Base-by-base conservation (phyloP, 2,329 filamentous ascomycete species). In the Alternaria gansuensis region DNA sequence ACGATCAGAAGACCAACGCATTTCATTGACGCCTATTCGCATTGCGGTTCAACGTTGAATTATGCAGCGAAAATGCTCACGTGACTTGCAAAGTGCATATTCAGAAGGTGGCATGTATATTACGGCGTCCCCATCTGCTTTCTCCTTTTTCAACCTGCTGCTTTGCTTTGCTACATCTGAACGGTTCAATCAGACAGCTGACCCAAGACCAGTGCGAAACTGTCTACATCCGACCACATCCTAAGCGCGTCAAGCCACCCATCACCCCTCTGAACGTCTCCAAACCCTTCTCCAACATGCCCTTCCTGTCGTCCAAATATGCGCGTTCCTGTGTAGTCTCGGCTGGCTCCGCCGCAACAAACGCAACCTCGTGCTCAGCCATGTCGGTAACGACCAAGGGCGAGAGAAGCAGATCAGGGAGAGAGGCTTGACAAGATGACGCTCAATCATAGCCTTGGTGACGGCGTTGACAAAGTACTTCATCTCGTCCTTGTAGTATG, bases 401-500 rank as follows among this genome's bases (percentile, higher is more conserved):
- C 0, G 69, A 73, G 11, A 80, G 59, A 11, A 78, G 72, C 7
- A 61, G 63, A 0, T 64, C 49, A 0, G 69, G 67, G 1, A 80
- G 1, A 80, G 64, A 1, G 69, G 59, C 2, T 66, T 54, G 11
- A 81, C 62, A 2, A 80, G 59, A 58, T 76, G 66, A 11, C 78
- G 76, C 64, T 81, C 78, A 44, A 80, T 66, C 24, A 78, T 72
- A n/a, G 76, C 68, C 29, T 75, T 75, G 29, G 71, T 67, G 29
- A 80, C 64, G 17, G 59, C 67, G 34, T 67, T 63, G 59, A 77
- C 58, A 66, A 80, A 80, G 55, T 71, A 75, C 56, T 75, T 76
- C 24, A 77, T 51, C 54, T 77, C 70, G 40, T 76, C 74, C 65
- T 77, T 74, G 69, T 80, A 81, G 62, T 76, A 77, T 0, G 78